Evolutionary conservation across 805 yeast species (phyloP).

Genomic region (Yamadazyma insecticola): DNA sequence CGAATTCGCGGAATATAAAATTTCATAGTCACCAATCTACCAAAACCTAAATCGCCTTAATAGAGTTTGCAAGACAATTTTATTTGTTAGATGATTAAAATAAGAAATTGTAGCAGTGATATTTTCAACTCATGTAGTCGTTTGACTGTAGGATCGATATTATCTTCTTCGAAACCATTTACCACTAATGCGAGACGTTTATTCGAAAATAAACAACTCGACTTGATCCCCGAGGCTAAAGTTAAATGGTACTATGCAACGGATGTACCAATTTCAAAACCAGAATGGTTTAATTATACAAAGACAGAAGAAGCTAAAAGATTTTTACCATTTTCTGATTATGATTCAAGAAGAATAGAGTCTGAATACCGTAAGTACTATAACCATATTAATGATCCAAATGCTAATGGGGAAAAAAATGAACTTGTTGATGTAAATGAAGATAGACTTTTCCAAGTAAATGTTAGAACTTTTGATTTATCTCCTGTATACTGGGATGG

Average conservation of each 20-base stretch:
- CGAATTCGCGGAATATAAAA: no score
- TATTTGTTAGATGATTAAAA: no score
- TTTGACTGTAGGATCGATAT: conserved; percentile 1
- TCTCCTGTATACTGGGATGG: conserved; percentile 86
- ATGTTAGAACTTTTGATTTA: conserved; percentile 49
- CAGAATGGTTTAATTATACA: conserved; percentile 51
- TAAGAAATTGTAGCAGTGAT: no score
- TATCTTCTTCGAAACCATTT: conserved; percentile 5
- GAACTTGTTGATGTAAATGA: conserved; percentile 62
- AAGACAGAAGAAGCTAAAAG: conserved; percentile 49
- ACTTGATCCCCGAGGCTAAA: conserved; percentile 10
- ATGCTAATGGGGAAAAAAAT: conserved; percentile 1
- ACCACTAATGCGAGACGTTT: conserved; percentile 7
- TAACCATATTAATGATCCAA: conserved; percentile 1
- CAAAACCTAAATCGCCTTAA: no score
- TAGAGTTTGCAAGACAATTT: no score
- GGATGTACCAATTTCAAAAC: conserved; percentile 69
- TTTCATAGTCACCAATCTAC: no score
- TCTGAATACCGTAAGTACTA: conserved; percentile 28
- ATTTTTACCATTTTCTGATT: conserved; percentile 62
- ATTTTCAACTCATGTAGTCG: no score
- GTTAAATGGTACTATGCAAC: conserved; percentile 79
- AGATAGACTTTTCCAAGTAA: conserved; percentile 74
- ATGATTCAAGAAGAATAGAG: conserved; percentile 65
- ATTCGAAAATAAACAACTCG: conserved; percentile 4